Percentiles rank a stretch among this genome's conserved stretches.
phyloP scores from a whole-genome alignment of 1,284 basidiomycete species.

The Ceratobasidium sp. region DNA sequence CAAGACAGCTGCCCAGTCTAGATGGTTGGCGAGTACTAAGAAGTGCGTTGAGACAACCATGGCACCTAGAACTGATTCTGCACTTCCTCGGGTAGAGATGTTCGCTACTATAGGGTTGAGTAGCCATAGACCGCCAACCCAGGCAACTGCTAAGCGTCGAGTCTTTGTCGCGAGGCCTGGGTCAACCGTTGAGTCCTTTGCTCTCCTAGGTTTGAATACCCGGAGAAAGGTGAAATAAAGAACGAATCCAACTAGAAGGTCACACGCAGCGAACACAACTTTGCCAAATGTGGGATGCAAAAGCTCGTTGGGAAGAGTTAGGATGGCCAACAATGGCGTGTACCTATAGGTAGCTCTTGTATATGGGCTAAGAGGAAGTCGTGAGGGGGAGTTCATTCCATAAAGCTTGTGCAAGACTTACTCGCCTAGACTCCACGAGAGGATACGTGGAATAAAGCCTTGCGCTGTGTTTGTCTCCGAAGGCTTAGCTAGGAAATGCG shows the following conservation, averaged over 20 bases:
- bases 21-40: constrained; percentile 63
- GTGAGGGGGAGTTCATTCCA: constrained; percentile 6
- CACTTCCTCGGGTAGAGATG: constrained; percentile 95
- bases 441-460: constrained; percentile 64
- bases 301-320: constrained; percentile 83
- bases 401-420: constrained; percentile 55
- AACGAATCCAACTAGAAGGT: constrained; percentile 82
- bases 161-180: background rate
- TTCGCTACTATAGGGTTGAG: constrained; percentile 95
- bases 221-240: constrained; percentile 72
- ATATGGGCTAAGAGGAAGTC: constrained; percentile 76
- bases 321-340: constrained; percentile 88
- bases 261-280: constrained; percentile 86
- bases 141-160: constrained; percentile 4
- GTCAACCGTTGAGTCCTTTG: background rate
- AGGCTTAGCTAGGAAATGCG: constrained; percentile 66
- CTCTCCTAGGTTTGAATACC: background rate
- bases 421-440: constrained; percentile 69
- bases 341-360: constrained; percentile 95
- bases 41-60: constrained; percentile 83
- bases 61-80: constrained; percentile 87
- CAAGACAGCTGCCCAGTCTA: constrained; percentile 72
- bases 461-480: constrained; percentile 63
- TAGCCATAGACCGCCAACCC: constrained; percentile 61
- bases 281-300: constrained; percentile 89